phyloP scores from a whole-genome alignment of 495 filamentous ascomycete species.

The Aspergillus mulundensis region DNA sequence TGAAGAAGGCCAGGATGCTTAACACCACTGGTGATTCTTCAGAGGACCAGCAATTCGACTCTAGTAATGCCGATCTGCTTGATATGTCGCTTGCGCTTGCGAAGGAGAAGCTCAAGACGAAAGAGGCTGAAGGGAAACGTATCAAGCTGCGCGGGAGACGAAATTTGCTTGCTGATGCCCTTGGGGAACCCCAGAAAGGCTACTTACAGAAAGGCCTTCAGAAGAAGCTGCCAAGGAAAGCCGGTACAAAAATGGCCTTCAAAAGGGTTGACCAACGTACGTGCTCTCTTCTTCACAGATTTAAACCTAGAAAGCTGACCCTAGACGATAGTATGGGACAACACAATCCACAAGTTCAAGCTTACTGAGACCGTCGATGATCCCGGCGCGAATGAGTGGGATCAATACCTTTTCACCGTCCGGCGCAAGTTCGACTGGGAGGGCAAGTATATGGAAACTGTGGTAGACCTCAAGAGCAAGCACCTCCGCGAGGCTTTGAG shows the following conservation, averaged over 20 bases:
- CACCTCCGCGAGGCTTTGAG: slow-evolving; percentile 66
- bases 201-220: background rate
- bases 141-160: slow-evolving; percentile 20
- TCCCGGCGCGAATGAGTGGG: slow-evolving; percentile 67
- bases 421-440: slow-evolving; percentile 84
- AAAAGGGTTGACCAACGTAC: slow-evolving; percentile 79
- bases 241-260: slow-evolving; percentile 66
- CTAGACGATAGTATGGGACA: slow-evolving; percentile 60
- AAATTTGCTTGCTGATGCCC: slow-evolving; percentile 11
- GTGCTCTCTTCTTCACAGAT: slow-evolving; percentile 13
- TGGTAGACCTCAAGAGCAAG: slow-evolving; percentile 85
- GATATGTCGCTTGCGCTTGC: slow-evolving; percentile 19
- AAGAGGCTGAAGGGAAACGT: slow-evolving; percentile 20
- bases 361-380: slow-evolving; percentile 76
- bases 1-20: slow-evolving; percentile 35
- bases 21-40: slow-evolving; percentile 26
- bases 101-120: slow-evolving; percentile 24
- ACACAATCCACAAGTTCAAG: slow-evolving; percentile 75
- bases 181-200: slow-evolving; percentile 19
- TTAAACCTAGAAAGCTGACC: background rate
- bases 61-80: slow-evolving; percentile 17
- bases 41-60: slow-evolving; percentile 24
- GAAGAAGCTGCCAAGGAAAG: slow-evolving; percentile 30
- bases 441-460: slow-evolving; percentile 73
- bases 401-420: slow-evolving; percentile 83